Percentiles rank a stretch among this genome's conserved stretches.
Evolutionary conservation across 2,329 filamentous ascomycete species (phyloP).

Genomic region (Chlorencoelia australis): DNA sequence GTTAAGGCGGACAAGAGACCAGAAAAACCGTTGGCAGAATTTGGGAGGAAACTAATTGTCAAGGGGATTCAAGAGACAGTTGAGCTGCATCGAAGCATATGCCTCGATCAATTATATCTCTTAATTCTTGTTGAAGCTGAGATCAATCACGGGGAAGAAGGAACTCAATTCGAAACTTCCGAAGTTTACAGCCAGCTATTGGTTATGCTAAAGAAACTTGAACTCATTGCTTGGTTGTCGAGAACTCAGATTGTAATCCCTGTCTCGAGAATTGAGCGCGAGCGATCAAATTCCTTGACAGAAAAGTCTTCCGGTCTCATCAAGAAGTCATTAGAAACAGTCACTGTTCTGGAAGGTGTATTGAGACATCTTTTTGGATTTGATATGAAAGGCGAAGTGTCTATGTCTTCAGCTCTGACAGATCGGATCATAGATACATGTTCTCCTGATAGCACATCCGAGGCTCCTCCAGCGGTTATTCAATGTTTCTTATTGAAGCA

Average conservation of each 20-base stretch:
- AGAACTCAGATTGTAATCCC: constrained; percentile 46
- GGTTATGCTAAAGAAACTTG: constrained; percentile 59
- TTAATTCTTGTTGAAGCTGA: constrained; percentile 81
- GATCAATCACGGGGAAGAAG: constrained; percentile 62
- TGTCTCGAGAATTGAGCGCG: constrained; percentile 33
- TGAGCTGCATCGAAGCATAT: constrained; percentile 59
- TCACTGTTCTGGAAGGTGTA: constrained; percentile 50
- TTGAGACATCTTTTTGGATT: constrained; percentile 55
- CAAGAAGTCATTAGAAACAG: constrained; percentile 36
- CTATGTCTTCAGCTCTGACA: constrained; percentile 50
- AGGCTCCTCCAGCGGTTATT: constrained; percentile 48
- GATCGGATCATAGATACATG: constrained; percentile 57
- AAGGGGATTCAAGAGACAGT: constrained; percentile 72
- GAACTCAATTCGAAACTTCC: constrained; percentile 56
- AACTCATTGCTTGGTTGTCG: constrained; percentile 62
- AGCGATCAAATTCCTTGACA: constrained; percentile 28
- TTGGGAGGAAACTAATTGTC: constrained; percentile 66
- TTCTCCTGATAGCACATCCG: constrained; percentile 54
- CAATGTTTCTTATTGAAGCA: constrained; percentile 53
- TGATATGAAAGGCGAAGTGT: constrained; percentile 38
- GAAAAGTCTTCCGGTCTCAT: constrained; percentile 21
- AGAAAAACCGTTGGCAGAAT: constrained; percentile 51
- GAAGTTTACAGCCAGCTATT: constrained; percentile 64
- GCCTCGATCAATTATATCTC: constrained; percentile 74
- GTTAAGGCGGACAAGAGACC: constrained; percentile 24